phyloP scores from a whole-genome alignment of 352 stramenopile genomes.

The Phytopythium oedochilum region DNA sequence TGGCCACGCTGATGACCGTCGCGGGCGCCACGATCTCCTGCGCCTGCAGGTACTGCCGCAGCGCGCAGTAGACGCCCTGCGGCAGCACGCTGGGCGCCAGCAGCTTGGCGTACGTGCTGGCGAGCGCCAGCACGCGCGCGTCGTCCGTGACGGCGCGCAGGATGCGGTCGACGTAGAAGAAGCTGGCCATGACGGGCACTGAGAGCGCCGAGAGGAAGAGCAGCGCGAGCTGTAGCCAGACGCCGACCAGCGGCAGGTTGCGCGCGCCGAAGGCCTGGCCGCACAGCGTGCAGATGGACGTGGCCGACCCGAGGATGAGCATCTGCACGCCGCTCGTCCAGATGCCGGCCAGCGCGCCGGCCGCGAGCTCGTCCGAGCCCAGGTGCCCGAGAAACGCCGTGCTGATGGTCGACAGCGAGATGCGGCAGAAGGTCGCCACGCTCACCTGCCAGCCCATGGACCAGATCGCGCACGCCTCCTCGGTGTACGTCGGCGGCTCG shows the following conservation, averaged over 20 bases:
- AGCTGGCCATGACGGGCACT: conserved; percentile 73
- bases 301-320: conserved; percentile 72
- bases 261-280: conserved; percentile 75
- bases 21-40: conserved; percentile 78
- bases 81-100: conserved; percentile 61
- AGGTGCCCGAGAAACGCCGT: conserved; percentile 76
- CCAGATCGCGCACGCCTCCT: conserved; percentile 69
- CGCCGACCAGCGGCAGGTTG: conserved; percentile 71
- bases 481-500: conserved; percentile 25
- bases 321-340: conserved; percentile 81
- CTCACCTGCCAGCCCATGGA: conserved; percentile 83
- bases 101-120: conserved; percentile 54
- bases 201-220: conserved; percentile 64
- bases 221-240: conserved; percentile 76
- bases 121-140: conserved; percentile 46
- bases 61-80: conserved; percentile 61
- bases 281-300: conserved; percentile 78
- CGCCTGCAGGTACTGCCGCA: conserved; percentile 77
- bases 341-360: conserved; percentile 64
- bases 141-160: conserved; percentile 68
- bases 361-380: conserved; percentile 67
- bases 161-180: conserved; percentile 77
- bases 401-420: conserved; percentile 75
- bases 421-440: conserved; percentile 76
- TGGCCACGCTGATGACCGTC: conserved; percentile 69